Percentiles rank a stretch among this genome's conserved stretches.
Evolutionary conservation across 768 basidiomycete species (phyloP).

Genomic region (Dioszegia aurantiaca): DNA sequence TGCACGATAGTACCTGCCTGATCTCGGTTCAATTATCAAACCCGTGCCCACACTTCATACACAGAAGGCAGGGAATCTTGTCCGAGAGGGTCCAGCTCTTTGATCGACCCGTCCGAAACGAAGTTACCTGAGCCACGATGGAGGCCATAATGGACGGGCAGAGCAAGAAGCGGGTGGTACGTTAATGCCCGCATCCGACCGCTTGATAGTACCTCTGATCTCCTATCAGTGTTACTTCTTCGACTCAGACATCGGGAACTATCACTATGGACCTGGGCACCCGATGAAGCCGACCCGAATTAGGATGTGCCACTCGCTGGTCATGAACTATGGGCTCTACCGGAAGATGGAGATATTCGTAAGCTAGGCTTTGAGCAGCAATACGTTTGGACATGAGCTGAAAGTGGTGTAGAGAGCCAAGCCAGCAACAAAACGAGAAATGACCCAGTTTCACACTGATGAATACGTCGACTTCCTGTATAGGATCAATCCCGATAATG

Average conservation of each 20-base stretch:
- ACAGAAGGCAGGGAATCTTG: too few species aligned
- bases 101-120: too few species aligned
- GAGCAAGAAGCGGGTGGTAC: constrained; percentile 80
- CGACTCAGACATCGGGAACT: constrained; percentile 98
- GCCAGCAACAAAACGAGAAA: constrained; percentile 97
- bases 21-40: too few species aligned
- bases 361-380: constrained; percentile 50
- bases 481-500: constrained; percentile 90
- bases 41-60: too few species aligned
- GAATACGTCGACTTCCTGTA: constrained; percentile 97
- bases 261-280: constrained; percentile 90
- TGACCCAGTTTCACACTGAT: constrained; percentile 98
- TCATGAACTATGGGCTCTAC: constrained; percentile 99
- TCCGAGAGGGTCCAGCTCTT: too few species aligned
- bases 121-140: too few species aligned
- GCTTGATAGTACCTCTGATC: not conserved
- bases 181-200: constrained; percentile 47
- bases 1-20: too few species aligned
- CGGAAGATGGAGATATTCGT: constrained; percentile 99
- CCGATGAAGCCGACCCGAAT: constrained; percentile 98
- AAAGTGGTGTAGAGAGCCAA: constrained; percentile 75
- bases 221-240: constrained; percentile 96
- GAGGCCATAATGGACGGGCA: constrained; percentile 66
- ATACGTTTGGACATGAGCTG: constrained; percentile 2
- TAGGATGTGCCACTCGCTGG: constrained; percentile 98